Base-by-base conservation (phyloP, 2,329 filamentous ascomycete species). In the Pyrenochaeta sp. region DNA sequence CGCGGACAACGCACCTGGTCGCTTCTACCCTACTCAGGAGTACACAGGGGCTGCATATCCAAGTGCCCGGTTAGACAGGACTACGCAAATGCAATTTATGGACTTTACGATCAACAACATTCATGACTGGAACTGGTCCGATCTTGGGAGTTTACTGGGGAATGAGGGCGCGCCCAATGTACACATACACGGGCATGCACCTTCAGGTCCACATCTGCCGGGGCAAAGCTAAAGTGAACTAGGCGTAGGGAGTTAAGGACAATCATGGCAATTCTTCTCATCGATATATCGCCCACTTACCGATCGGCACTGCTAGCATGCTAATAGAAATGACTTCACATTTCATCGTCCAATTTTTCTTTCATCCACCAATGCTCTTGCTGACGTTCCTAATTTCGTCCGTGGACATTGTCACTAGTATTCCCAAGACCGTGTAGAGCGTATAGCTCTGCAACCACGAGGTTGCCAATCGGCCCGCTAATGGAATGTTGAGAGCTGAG, bases 91-190 rank as follows among this genome's bases (percentile, higher is more conserved):
- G 72, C 62, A 65, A 9, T 76, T 77, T 49, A 76, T 76, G 74
- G 73, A 77, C 49, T 77, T 76, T 53, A 72, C 71, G 6, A 68
- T 76, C 28, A 73, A 71, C 52, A 73, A 73, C 27, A 74, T 77
- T 8, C 65, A 74, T 9, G 72, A 75, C 36, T 77, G 74, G 74
- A 72, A 72, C 25, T 77, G 74, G 74, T 70, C 61, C 10, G 72
- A 77, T 52, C 45, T 77, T 44, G 71, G 70, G 2, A 69, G 56
- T 50, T 58, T 77, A 34, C 57, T 75, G 8, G 67, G 69, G 2
- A 53, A 62, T 5, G 66, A 72, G 25, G 64, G 56, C 27, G 46
- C 61, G 22, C 61, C 64, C 3, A 61, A 56, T 44, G 51, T 52
- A 13, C 58, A 56, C 44, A 34, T 40, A 28, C 54, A 57, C 32